Evolutionary conservation across 768 basidiomycete genomes (phyloP), one percentile per base, ranked within the genome.

Genomic region (Phanerochaete sordida): DNA sequence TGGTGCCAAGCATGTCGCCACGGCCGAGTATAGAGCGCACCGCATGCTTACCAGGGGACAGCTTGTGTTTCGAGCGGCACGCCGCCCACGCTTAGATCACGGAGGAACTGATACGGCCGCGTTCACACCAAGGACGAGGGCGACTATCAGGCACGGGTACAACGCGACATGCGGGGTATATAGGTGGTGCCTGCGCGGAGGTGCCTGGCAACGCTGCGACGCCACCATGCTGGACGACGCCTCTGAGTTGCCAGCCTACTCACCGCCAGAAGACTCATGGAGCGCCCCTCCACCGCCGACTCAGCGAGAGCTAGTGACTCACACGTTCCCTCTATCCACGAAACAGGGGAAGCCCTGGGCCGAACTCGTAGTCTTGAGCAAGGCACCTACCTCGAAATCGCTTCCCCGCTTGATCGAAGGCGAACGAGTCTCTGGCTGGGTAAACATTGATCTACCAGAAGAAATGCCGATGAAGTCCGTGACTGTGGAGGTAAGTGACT

Each of bases 321-420:
- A 64, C 48, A 35, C 50, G 8, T 64, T 45, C 45, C 45, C 37
- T 7, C 28, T 60, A 21, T 50, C 44, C 9, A 46, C 52, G n/a
- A 56, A 44, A 23, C 51, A 46, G 11, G 56, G 56, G 23, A 46
- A 50, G 16, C 43, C 53, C 5, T 64, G 62, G 62, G 23, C 57
- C 21, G 33, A 39, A 8, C 55, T 64, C 11, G 44, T 31, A 6
- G 46, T 60, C 7, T 5, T 21, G 7, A 58, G 56, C 56, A 39
- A 44, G n/a, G 62, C 62, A 21, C 28, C 30, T 4, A n/a, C 37
- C 21, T 19, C 55, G n/a, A 27, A 60, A 11, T 19, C 43, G 13
- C n/a, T 57, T 9, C 62, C 62, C 19, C 58, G 55, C 9, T 31
- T 64, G 19, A 23, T 44, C 55, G 45, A 64, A 47, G 62, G 62